phyloP scores from a whole-genome alignment of 2,329 filamentous ascomycete species.

The Cordyceps pruinosa region DNA sequence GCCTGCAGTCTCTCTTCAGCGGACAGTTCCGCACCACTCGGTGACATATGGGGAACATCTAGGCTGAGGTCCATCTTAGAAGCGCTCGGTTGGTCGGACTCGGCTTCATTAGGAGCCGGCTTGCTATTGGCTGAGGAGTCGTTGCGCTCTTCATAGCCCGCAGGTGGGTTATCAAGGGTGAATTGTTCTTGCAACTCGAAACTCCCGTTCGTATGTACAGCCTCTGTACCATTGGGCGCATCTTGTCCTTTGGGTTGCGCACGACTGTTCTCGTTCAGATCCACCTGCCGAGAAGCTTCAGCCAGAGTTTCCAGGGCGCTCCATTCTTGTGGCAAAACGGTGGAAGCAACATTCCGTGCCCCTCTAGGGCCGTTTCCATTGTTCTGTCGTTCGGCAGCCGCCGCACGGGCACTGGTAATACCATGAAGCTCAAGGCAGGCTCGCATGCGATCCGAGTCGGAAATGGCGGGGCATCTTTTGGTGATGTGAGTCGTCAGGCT shows the following conservation, averaged over 20 bases:
- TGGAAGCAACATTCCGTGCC: slow-evolving; percentile 23
- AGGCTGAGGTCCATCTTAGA: slow-evolving; percentile 11
- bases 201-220: slow-evolving; percentile 25
- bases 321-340: slow-evolving; percentile 52
- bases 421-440: slow-evolving; percentile 68
- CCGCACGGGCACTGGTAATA: slow-evolving; percentile 45
- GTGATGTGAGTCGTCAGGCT: slow-evolving; percentile 74
- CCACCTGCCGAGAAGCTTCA: slow-evolving; percentile 78
- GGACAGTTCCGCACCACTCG: slow-evolving; percentile 30
- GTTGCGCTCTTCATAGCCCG: slow-evolving; percentile 38
- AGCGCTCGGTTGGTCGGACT: slow-evolving; percentile 14
- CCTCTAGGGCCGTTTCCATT: slow-evolving; percentile 21
- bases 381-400: slow-evolving; percentile 25
- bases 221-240: slow-evolving; percentile 22
- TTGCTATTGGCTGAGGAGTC: background rate
- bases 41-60: slow-evolving; percentile 18
- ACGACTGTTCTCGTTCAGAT: slow-evolving; percentile 55
- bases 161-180: slow-evolving; percentile 48
- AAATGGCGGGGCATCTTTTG: slow-evolving; percentile 78
- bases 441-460: slow-evolving; percentile 66
- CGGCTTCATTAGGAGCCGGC: background rate
- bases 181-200: slow-evolving; percentile 55
- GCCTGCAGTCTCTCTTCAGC: slow-evolving; percentile 46
- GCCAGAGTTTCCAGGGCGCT: slow-evolving; percentile 80
- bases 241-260: slow-evolving; percentile 32